Evolutionary conservation across 2,329 filamentous ascomycete genomes (phyloP).

Genomic region (Aspergillus novoparasiticus): DNA sequence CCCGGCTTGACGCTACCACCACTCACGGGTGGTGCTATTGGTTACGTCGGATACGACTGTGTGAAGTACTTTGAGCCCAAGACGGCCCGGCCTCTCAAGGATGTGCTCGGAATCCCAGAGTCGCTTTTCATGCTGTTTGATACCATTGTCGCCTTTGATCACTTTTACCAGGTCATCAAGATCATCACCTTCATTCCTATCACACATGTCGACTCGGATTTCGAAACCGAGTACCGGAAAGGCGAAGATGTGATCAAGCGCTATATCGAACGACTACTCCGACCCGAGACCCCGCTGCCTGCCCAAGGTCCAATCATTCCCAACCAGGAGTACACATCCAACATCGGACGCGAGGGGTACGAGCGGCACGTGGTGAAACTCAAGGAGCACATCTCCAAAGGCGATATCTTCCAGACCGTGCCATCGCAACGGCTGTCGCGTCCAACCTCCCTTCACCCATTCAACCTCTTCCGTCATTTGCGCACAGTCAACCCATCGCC

Average conservation of each 20-base stretch:
- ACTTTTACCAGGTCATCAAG: constrained; percentile 90
- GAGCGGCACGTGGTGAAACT: constrained; percentile 82
- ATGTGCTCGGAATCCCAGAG: constrained; percentile 86
- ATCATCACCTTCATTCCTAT: constrained; percentile 88
- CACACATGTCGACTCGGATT: constrained; percentile 57
- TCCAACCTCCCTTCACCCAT: constrained; percentile 88
- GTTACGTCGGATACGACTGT: constrained; percentile 97
- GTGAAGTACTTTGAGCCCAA: constrained; percentile 97
- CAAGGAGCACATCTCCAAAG: constrained; percentile 86
- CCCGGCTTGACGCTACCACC: constrained; percentile 82
- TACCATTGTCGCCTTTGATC: constrained; percentile 90
- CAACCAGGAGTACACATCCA: constrained; percentile 81
- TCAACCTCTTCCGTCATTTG: constrained; percentile 96
- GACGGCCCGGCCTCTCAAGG: constrained; percentile 85
- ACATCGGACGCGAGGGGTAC: constrained; percentile 86
- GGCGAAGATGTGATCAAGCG: constrained; percentile 66
- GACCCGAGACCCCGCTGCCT: constrained; percentile 75
- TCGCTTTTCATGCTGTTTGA: constrained; percentile 97
- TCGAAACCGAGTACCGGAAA: constrained; percentile 70
- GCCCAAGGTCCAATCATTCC: constrained; percentile 72
- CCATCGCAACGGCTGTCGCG: constrained; percentile 91
- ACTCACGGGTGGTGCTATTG: constrained; percentile 88
- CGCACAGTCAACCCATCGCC: constrained; percentile 97
- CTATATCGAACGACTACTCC: constrained; percentile 71
- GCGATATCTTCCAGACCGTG: constrained; percentile 97